A percentile compares a stretch with the other conserved stretches of the same genome.
phyloP scores from a whole-genome alignment of 129 eudicot species.

The Rutidosis leptorrhynchoides region DNA sequence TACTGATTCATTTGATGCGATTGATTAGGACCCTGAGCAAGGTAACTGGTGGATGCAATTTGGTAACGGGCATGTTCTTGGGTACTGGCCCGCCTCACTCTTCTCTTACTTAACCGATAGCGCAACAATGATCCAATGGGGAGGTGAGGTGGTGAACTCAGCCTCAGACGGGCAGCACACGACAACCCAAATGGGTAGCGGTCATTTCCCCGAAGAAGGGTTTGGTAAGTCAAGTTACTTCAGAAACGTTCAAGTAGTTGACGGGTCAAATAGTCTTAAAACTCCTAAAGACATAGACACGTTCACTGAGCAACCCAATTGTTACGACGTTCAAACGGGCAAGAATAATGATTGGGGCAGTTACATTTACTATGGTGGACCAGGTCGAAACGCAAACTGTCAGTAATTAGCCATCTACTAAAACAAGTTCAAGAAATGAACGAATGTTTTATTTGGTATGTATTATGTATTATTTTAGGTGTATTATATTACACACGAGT shows the following conservation, averaged over 20 bases:
- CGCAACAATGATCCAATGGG: conserved; percentile 89
- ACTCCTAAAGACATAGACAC: conserved; percentile 53
- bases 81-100: conserved; percentile 78
- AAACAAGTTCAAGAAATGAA: conserved; percentile 7
- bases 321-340: conserved; percentile 65
- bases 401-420: conserved; percentile 13
- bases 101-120: conserved; percentile 68
- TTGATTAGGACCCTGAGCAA: conserved; percentile 75
- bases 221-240: conserved; percentile 72
- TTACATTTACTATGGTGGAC: conserved; percentile 78
- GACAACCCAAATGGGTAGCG: conserved; percentile 90
- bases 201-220: conserved; percentile 88
- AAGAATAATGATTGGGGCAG: conserved; percentile 73
- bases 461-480: conserved; percentile 27
- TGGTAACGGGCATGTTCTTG: conserved; percentile 67
- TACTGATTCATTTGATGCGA: conserved; percentile 7
- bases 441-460: conserved; percentile 6
- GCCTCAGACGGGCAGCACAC: conserved; percentile 80
- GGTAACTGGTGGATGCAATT: conserved; percentile 98
- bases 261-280: conserved; percentile 63
- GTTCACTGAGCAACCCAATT: conserved; percentile 70
- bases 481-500: conserved; percentile 25
- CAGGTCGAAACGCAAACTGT: conserved; percentile 72
- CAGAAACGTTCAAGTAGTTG: conserved; percentile 67
- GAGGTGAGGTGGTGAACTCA: conserved; percentile 86